Conservation (phyloP, 306 rosid genomes). For the Rosa persica region DNA sequence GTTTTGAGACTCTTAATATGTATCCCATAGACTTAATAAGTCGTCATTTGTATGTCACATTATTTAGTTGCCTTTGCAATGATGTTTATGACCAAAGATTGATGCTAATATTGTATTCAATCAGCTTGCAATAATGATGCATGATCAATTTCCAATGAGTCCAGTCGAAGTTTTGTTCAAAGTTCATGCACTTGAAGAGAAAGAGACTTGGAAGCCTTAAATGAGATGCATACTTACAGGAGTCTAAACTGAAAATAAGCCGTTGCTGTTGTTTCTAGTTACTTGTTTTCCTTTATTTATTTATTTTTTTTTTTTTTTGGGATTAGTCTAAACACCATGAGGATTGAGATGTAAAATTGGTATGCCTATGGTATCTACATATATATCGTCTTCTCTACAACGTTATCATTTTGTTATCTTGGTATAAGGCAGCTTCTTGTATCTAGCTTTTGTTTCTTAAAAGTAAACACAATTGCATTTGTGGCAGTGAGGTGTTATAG, state of each 20-base stretch:
- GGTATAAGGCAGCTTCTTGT: background rate
- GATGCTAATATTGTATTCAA: conserved; percentile 7
- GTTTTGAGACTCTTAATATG: conserved; percentile 2
- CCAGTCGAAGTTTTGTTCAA: conserved; percentile 14
- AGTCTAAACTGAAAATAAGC: conserved; percentile 5
- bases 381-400: background rate
- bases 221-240: conserved; percentile 3
- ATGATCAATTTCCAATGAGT: conserved; percentile 15
- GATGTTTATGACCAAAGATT: conserved; percentile 2
- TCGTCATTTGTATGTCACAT: conserved; percentile 8
- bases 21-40: background rate
- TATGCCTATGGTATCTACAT: background rate
- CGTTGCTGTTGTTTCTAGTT: background rate
- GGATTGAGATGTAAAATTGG: background rate
- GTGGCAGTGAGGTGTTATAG: background rate
- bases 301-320: background rate
- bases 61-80: background rate
- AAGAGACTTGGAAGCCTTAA: conserved; percentile 14
- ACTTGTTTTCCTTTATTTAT: background rate
- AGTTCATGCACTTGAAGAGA: conserved; percentile 6
- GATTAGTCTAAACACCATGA: background rate
- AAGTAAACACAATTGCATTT: background rate
- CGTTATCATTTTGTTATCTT: background rate
- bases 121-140: conserved; percentile 22
- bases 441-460: background rate